These are phyloP conservation scores for Eucalyptus sp. DNA, from an alignment of 345 rosid genomes.

Conservation along the genomic window DNA sequence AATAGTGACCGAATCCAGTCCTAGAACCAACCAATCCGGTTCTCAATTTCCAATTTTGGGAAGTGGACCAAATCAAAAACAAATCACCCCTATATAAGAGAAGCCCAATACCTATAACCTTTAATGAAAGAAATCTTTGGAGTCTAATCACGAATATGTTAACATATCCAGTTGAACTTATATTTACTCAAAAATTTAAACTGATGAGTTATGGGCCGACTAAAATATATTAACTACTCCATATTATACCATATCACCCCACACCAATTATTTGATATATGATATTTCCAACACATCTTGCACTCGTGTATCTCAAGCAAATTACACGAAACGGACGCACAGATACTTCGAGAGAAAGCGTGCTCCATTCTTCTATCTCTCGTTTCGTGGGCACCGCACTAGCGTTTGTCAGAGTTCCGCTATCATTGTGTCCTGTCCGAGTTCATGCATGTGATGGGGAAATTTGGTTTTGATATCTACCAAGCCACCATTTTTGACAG, in stretches of 20 bases:
- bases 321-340: background rate
- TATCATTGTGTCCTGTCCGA: background rate
- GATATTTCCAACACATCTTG: background rate
- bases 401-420: background rate
- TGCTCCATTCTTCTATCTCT: background rate
- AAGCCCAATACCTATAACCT: background rate
- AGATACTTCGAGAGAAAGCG: background rate
- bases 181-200: background rate
- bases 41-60: too few species aligned
- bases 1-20: too few species aligned
- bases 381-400: background rate
- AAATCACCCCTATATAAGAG: too few species aligned
- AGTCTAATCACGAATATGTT: background rate
- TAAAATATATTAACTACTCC: background rate
- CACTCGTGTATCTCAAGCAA: background rate
- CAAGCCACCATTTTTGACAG: background rate
- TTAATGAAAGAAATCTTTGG: background rate
- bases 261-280: background rate
- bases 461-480: background rate
- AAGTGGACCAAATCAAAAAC: too few species aligned
- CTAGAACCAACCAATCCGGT: too few species aligned
- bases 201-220: fast-evolving
- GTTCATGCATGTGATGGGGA: background rate
- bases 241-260: background rate
- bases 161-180: background rate